phyloP scores from a whole-genome alignment of 1,284 basidiomycete genomes.

The Ustilago shanxiensis region DNA sequence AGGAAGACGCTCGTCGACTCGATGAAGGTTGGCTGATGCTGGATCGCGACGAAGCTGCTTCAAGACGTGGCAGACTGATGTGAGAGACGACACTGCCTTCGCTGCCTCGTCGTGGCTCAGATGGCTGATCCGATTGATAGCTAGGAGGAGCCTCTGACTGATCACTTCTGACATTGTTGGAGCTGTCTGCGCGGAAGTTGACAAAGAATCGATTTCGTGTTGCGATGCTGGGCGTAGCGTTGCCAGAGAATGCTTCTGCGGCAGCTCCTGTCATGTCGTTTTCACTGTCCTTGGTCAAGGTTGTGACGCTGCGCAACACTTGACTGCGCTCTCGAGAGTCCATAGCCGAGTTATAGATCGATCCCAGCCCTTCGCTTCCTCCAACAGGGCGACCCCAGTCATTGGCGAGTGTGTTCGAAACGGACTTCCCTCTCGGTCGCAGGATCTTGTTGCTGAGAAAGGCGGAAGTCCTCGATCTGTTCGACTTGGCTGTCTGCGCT shows the following conservation, averaged over 20 bases:
- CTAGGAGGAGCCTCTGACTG: constrained; percentile 23
- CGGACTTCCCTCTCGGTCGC: constrained; percentile 27
- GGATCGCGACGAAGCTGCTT: constrained; percentile 9
- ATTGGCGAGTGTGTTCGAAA: constrained; percentile 8
- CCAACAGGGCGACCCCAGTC: constrained; percentile 50
- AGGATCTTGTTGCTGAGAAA: constrained; percentile 32
- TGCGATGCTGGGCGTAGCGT: constrained; percentile 13
- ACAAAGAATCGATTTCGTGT: constrained; percentile 24
- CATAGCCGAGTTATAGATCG: constrained; percentile 41
- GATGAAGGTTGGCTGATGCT: constrained; percentile 17
- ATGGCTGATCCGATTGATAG: constrained; percentile 20
- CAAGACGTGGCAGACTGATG: constrained; percentile 13
- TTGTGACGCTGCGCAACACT: constrained; percentile 47
- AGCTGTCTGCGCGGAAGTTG: constrained; percentile 18
- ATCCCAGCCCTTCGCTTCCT: constrained; percentile 47
- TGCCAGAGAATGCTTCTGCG: constrained; percentile 38
- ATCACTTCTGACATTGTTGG: neutral
- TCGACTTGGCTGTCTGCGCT: constrained; percentile 26
- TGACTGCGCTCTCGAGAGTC: constrained; percentile 36
- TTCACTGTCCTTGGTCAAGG: constrained; percentile 35
- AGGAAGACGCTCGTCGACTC: constrained; percentile 15
- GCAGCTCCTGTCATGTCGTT: constrained; percentile 34
- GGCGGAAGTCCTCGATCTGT: constrained; percentile 19
- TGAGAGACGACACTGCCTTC: constrained; percentile 33
- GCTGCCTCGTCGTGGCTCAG: constrained; percentile 26